Evolutionary conservation across 768 basidiomycete species (phyloP).

Genomic region (Lactifluus pinguis): DNA sequence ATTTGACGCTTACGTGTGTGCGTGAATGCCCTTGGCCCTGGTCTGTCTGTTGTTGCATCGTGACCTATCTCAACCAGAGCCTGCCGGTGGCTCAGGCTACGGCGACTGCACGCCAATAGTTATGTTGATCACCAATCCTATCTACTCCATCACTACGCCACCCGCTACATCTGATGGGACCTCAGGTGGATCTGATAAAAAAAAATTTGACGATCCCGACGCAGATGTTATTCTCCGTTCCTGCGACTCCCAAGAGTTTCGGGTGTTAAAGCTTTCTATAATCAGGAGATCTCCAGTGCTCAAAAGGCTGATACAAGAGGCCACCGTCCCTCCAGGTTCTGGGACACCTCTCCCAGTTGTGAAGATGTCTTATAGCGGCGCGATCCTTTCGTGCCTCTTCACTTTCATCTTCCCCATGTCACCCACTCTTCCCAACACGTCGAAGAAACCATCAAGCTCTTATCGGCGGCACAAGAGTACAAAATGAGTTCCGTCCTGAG

Average conservation of each 20-base stretch:
- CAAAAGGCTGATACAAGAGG: not conserved
- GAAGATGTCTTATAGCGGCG: not conserved
- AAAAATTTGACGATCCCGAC: not conserved
- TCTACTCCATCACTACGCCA: too few species aligned
- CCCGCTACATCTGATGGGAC: too few species aligned
- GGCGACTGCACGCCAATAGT: too few species aligned
- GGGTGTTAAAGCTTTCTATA: not conserved
- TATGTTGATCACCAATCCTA: too few species aligned
- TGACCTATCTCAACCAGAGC: too few species aligned
- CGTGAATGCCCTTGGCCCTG: too few species aligned
- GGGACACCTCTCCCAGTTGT: not conserved
- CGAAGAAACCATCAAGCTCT: not conserved
- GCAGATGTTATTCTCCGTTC: slow-evolving; percentile 9
- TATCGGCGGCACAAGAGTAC: slow-evolving; percentile 4
- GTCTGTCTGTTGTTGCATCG: too few species aligned
- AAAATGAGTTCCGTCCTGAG: not conserved
- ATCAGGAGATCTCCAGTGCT: not conserved
- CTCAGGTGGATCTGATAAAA: too few species aligned
- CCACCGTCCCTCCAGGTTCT: not conserved
- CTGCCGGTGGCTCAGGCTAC: too few species aligned
- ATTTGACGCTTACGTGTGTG: too few species aligned
- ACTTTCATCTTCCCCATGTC: not conserved
- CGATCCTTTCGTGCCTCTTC: not conserved
- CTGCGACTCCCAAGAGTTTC: not conserved
- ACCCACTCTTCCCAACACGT: not conserved